phyloP scores from a whole-genome alignment of 192 early-diverging fungal species.

The Rhizophagus clarus region DNA sequence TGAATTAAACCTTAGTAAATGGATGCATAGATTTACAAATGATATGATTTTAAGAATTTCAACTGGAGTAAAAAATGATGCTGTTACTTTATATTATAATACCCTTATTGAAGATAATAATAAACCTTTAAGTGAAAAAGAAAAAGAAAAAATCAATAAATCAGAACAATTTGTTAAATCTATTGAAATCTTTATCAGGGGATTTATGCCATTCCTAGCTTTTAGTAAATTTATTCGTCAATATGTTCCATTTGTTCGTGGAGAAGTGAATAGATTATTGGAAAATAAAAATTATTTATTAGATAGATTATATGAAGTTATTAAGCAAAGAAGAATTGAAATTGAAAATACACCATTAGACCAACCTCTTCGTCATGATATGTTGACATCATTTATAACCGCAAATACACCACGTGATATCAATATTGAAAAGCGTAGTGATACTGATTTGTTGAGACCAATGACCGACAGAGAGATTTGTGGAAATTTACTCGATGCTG shows the following conservation, averaged over 20 bases:
- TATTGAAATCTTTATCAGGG: neutral
- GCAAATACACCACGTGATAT: constrained; percentile 12
- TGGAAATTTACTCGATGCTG: constrained; percentile 5
- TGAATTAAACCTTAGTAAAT: too few relatives aligned
- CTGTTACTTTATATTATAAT: constrained; percentile 1
- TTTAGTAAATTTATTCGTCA: neutral
- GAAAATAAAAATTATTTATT: neutral
- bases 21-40: neutral
- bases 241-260: neutral
- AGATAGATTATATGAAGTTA: neutral
- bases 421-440: neutral
- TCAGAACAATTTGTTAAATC: neutral
- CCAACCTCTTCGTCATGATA: neutral
- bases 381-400: constrained; percentile 14
- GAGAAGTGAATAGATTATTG: neutral
- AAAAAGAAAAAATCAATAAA: neutral
- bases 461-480: constrained; percentile 19
- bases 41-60: neutral
- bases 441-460: neutral
- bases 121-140: neutral
- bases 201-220: neutral
- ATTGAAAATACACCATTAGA: neutral
- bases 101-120: neutral
- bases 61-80: neutral
- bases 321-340: constrained; percentile 18